phyloP scores from a whole-genome alignment of 257 asterid genomes.

The Petrea volubilis region DNA sequence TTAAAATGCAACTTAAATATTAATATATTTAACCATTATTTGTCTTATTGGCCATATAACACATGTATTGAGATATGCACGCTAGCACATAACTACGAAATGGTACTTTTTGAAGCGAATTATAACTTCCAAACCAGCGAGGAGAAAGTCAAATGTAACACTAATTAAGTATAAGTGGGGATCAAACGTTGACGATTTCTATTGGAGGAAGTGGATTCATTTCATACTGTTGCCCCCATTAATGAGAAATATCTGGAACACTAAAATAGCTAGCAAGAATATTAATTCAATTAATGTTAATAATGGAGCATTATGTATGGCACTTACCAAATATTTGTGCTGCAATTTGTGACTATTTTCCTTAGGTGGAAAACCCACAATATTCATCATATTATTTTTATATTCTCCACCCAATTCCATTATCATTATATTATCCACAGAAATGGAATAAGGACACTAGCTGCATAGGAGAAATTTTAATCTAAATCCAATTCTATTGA shows the following conservation, averaged over 20 bases:
- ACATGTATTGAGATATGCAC: too few relatives aligned
- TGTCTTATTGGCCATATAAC: too few relatives aligned
- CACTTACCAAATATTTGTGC: background rate
- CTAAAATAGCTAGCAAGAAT: background rate
- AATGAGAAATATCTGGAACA: constrained; percentile 1
- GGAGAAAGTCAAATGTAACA: background rate
- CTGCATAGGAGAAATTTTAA: too few relatives aligned
- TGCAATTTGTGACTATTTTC: background rate
- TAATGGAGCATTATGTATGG: constrained; percentile 9
- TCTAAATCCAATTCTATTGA: too few relatives aligned
- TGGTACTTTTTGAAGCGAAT: too few relatives aligned
- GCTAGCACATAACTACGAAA: too few relatives aligned
- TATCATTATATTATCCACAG: too few relatives aligned
- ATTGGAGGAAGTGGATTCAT: constrained; percentile 5
- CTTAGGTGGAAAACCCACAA: constrained; percentile 14
- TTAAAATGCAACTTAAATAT: too few relatives aligned
- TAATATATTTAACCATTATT: too few relatives aligned
- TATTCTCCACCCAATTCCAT: constrained; percentile 14
- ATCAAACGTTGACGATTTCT: constrained; percentile 11
- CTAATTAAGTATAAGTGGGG: too few relatives aligned
- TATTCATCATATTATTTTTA: background rate
- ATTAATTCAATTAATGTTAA: background rate
- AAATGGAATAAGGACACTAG: too few relatives aligned
- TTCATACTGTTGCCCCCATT: background rate
- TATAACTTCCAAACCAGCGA: too few relatives aligned